Base-by-base conservation (phyloP, 345 rosid genomes). In the Rubroshorea leprosula region DNA sequence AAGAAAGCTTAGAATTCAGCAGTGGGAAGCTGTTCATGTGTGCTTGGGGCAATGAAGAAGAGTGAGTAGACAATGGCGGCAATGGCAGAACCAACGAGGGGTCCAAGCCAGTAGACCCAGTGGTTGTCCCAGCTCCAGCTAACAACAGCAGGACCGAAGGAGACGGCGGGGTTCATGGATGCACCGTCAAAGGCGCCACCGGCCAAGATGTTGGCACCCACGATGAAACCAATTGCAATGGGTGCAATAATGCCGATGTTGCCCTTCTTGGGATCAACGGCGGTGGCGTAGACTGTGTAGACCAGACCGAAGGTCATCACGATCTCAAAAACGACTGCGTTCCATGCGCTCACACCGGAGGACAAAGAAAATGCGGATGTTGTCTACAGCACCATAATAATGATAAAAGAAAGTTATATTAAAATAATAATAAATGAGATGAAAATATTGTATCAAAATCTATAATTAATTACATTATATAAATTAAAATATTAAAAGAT, bases 41-140 rank as follows among this genome's bases (percentile, higher is more conserved):
- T 73, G 78, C 50, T 55, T 43, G 72, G 75, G 54, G 56, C 23
- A 21, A 85, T 79, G 80, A 90, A 83, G 74, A 83, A 49, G 51
- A 74, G 23, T 31, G 84, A 79, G 57, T 90, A 90, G 35, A 83
- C 76, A 0, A 76, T 29, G 18, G 88, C 94, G 3, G 97, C 97
- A 21, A 87, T 73, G 19, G 81, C 89, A 26, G 89, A 71, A 1
- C 98, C 98, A 6, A 83, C 5, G 51, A 88, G 75, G 1, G 96
- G 96, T 35, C 98, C 98, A 6, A 80, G 76, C 96, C 98, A 91
- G 80, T 88, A 91, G 58, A 88, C 86, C 96, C 98, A 85, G 72
- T 91, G 96, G 70, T 70, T 76, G 18, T 76, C 72, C 98, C 98
- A 88, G n/a, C 81, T 74, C 98, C 95, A 83, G 84, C 96, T 85